Conservation (phyloP, 495 filamentous ascomycete genomes). For the Aspergillus ostianus region DNA sequence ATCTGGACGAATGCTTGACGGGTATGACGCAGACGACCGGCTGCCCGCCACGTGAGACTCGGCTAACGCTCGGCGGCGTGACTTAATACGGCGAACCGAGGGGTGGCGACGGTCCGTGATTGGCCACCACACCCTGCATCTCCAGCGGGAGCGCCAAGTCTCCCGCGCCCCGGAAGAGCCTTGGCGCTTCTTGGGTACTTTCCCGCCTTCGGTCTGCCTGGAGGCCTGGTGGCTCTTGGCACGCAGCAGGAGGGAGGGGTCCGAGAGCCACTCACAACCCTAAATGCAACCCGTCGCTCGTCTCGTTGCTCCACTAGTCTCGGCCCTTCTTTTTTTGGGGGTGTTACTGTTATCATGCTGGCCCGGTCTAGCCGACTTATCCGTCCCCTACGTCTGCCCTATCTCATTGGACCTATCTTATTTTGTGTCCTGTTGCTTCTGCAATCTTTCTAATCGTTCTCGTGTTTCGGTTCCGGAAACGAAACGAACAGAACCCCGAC, state of each 20-base stretch:
- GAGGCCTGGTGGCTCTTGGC: constrained; percentile 29
- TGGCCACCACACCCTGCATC: constrained; percentile 14
- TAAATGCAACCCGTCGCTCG: constrained; percentile 25
- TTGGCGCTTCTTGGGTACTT: constrained; percentile 24
- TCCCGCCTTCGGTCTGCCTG: constrained; percentile 22
- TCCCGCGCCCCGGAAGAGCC: constrained; percentile 28
- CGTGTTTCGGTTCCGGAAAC: constrained; percentile 6
- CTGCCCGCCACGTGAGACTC: constrained; percentile 18
- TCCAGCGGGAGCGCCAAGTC: constrained; percentile 30
- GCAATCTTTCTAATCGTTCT: constrained; percentile 5
- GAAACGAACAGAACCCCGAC: background rate
- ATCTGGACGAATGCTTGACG: background rate
- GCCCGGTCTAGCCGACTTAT: constrained; percentile 18
- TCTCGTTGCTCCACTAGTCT: constrained; percentile 10
- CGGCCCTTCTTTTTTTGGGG: background rate
- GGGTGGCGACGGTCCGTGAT: constrained; percentile 11
- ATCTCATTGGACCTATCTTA: constrained; percentile 16
- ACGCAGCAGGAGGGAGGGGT: constrained; percentile 19
- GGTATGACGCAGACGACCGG: constrained; percentile 32
- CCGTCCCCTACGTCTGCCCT: constrained; percentile 14
- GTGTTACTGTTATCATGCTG: background rate
- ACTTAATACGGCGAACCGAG: constrained; percentile 3
- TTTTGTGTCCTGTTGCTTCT: constrained; percentile 6
- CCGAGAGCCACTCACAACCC: constrained; percentile 24
- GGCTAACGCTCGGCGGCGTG: constrained; percentile 23